phyloP scores from a whole-genome alignment of 164 flowering plant species.

The Amborella trichopoda region DNA sequence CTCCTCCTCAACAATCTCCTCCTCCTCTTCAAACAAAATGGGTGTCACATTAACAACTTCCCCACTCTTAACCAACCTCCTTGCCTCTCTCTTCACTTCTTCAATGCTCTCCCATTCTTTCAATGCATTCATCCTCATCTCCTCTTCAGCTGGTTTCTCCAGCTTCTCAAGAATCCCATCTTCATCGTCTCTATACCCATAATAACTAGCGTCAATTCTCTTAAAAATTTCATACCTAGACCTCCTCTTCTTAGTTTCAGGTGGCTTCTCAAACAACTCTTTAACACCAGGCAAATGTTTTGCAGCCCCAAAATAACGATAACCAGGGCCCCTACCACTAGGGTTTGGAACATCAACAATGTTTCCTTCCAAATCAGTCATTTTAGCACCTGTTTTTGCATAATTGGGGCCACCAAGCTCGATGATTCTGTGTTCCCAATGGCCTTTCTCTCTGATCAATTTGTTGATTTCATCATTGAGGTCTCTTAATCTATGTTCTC shows the following conservation, averaged over 20 bases:
- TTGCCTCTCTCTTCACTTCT: constrained; percentile 65
- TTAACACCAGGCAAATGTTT: constrained; percentile 86
- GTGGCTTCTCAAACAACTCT: constrained; percentile 90
- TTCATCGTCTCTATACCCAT: constrained; percentile 88
- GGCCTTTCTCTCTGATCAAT: constrained; percentile 68
- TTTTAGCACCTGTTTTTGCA: constrained; percentile 46
- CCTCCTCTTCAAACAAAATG: constrained; percentile 64
- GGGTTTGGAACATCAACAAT: constrained; percentile 94
- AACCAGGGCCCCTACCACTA: constrained; percentile 87
- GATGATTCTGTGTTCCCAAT: constrained; percentile 81
- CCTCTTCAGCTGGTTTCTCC: constrained; percentile 62
- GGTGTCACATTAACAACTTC: constrained; percentile 38
- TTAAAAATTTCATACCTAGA: constrained; percentile 82
- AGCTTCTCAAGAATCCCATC: constrained; percentile 70
- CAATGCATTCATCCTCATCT: constrained; percentile 50
- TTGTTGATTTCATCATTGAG: constrained; percentile 93
- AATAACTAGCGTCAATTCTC: constrained; percentile 89
- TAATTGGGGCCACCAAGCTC: constrained; percentile 89
- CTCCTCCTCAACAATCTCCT: constrained; percentile 80
- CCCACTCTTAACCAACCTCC: constrained; percentile 64
- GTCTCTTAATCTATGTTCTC: constrained; percentile 82
- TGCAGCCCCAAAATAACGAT: constrained; percentile 88
- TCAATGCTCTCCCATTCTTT: constrained; percentile 70
- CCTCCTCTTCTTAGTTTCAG: constrained; percentile 67
- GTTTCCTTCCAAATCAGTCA: constrained; percentile 93